These are phyloP conservation scores for Globisporangium yorkense DNA, from an alignment of 352 stramenopile genomes.

Conservation along the genomic window DNA sequence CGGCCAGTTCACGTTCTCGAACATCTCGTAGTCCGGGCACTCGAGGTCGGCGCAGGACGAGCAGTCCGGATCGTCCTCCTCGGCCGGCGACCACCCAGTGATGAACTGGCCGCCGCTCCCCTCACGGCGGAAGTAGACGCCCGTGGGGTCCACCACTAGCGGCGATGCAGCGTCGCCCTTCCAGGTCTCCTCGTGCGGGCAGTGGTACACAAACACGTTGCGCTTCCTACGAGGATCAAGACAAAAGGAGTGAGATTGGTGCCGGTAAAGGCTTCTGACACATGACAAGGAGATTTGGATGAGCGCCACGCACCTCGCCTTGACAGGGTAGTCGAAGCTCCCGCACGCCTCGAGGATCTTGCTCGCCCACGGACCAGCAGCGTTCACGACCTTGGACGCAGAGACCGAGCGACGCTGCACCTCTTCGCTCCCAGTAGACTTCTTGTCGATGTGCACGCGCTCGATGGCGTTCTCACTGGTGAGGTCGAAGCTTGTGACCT, in stretches of 20 bases:
- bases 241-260: too few species aligned
- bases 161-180: conserved; percentile 56
- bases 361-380: conserved; percentile 60
- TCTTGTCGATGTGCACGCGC: conserved; percentile 47
- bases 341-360: conserved; percentile 65
- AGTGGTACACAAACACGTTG: conserved; percentile 76
- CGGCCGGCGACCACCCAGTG: conserved; percentile 55
- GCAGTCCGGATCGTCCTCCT: conserved; percentile 56
- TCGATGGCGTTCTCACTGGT: conserved; percentile 47
- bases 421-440: conserved; percentile 17
- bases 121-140: conserved; percentile 81
- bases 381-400: conserved; percentile 70
- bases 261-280: too few species aligned
- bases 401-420: conserved; percentile 23
- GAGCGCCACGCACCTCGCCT: conserved; percentile 27
- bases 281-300: background rate
- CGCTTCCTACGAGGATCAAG: conserved; percentile 38
- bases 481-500: conserved; percentile 62
- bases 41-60: conserved; percentile 60
- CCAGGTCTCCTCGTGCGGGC: conserved; percentile 66
- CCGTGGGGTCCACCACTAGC: conserved; percentile 66
- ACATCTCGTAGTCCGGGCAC: conserved; percentile 59
- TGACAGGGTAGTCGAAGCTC: conserved; percentile 69
- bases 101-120: conserved; percentile 64
- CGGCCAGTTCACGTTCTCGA: conserved; percentile 77